Percentiles rank a stretch among this genome's conserved stretches.
Conservation (phyloP, 257 asterid genomes). For the Capsicum rhomboideum region DNA sequence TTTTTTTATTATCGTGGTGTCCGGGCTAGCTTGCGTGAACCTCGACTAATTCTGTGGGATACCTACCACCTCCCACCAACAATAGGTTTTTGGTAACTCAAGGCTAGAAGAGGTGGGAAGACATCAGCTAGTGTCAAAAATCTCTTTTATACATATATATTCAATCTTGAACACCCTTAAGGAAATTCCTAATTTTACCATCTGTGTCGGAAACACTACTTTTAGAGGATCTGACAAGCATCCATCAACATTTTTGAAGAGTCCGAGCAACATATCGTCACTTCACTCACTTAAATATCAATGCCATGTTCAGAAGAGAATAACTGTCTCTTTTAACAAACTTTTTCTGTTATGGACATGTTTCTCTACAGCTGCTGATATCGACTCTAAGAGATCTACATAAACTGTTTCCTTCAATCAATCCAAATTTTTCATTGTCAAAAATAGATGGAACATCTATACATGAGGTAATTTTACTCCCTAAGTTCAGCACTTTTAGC, state of each 20-base stretch:
- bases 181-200: neutral
- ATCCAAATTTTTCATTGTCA: constrained; percentile 20
- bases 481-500: neutral
- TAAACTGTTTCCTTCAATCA: constrained; percentile 37
- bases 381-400: constrained; percentile 65
- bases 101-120: too few relatives aligned
- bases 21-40: too few relatives aligned
- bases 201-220: neutral
- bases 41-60: too few relatives aligned
- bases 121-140: too few relatives aligned
- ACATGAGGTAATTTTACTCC: constrained; percentile 42
- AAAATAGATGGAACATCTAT: constrained; percentile 37
- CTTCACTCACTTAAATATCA: neutral
- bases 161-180: neutral
- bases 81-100: too few relatives aligned
- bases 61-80: too few relatives aligned
- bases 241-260: neutral
- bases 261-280: neutral
- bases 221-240: neutral
- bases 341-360: neutral
- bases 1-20: too few relatives aligned
- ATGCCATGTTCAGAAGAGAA: neutral
- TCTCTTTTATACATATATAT: too few relatives aligned
- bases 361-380: constrained; percentile 44
- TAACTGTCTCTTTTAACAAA: neutral